Base-by-base conservation (phyloP, 495 filamentous ascomycete genomes). In the Penicillium fimorum region DNA sequence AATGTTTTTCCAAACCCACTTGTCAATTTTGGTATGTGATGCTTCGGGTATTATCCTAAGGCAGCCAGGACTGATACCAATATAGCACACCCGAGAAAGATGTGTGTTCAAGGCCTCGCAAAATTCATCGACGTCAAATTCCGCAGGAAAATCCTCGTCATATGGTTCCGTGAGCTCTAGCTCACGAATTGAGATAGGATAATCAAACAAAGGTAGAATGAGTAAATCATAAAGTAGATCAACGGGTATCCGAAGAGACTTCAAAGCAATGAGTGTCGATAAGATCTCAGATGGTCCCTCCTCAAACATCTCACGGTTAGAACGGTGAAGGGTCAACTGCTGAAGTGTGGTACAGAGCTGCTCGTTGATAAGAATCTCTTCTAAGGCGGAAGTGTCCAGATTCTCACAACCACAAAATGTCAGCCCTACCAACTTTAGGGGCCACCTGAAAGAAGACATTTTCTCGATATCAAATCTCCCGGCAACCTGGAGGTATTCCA, bases 371-470 rank as follows among this genome's bases (percentile, higher is more conserved):
- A 55, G 45, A 7, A 50, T 37, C 1, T 17, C 20, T 20, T 59
- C 52, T 6, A 59, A 18, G 10, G 47, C 40, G 15, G 25, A 12
- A 8, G 47, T 9, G n/a, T 22, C 47, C 0, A 76, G 68, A 33
- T 68, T 54, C 12, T 50, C 44, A 48, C 71, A 74, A 46, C 68
- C 65, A 30, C 61, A 59, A 2, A 76, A 47, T 13, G 50, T 59
- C 3, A 76, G 50, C 29, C 50, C 53, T 13, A 56, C 58, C 24
- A 76, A 63, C n/a, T 57, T 50, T 5, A 58, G 56, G 1, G 73
- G 73, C 70, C 70, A 74, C 42, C 50, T 33, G 43, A 74, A 72
- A 6, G 59, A 50, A 11, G 58, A 50, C 59, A 71, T 68, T 2
- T 42, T 22, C 8, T 43, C 38, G 3, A 56, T 38, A 37, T 57